Base-by-base conservation (phyloP, 2,329 filamentous ascomycete genomes). In the Aspergillus sp. region DNA sequence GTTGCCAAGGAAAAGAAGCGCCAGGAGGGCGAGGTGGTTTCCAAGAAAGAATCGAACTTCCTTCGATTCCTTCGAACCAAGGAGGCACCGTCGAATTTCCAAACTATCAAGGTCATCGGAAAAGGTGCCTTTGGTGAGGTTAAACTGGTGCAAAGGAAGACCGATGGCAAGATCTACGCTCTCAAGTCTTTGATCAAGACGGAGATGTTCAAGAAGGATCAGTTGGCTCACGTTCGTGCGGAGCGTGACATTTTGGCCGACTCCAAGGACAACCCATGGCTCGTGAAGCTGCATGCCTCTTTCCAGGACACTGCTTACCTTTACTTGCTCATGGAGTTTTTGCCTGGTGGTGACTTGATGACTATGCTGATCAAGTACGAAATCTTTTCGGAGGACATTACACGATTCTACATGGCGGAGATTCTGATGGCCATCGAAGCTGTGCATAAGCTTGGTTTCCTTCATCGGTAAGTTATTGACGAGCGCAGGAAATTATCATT, bases 331-430 rank as follows among this genome's bases (percentile, higher is more conserved):
- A 98, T 98, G 93, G 93, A 98, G 71, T 98, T 97, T 71, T 79
- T 98, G 67, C 93, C 93, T 6, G 93, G 93, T 68, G 93, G 93
- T 68, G 93, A 98, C 73, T 70, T 98, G 66, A 98, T 98, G 93
- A 98, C 93, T 4, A 98, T 98, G 93, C 77, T 98, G 56, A 98
- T 98, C 75, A 98, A 97, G 77, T 98, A 98, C 63, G 93, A 98
- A 67, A 96, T 98, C 66, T 98, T 98, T 68, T 95, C 90, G 0
- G 91, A 97, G 67, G 93, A 98, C 56, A 97, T 98, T 55, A 98
- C 93, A 28, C 83, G 93, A 12, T 98, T 98, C 71, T 98, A 98
- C 71, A 98, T 98, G 81, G 93, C 93, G 26, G 91, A 98, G 68
- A 91, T 97, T 58, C 88, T 95, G 26, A 79, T 97, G 62, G 93